A percentile compares a stretch with the other conserved stretches of the same genome.
These are phyloP conservation scores for Gyrodon lividus DNA, from an alignment of 768 basidiomycete genomes.

Conservation along the genomic window DNA sequence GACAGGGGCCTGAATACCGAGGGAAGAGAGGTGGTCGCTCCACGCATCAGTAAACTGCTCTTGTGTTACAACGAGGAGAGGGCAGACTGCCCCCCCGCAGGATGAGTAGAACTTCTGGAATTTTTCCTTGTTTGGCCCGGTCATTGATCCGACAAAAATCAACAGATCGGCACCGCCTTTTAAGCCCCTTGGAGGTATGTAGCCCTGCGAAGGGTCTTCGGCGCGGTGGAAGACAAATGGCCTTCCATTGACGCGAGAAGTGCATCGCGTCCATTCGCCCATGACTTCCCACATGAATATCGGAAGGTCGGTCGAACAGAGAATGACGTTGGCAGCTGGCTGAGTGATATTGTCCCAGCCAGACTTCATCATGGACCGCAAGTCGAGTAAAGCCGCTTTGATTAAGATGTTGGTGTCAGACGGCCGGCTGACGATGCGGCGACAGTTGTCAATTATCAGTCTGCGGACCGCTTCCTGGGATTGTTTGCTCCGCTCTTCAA, in stretches of 20 bases:
- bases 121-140: slow-evolving; percentile 6
- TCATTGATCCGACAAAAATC: slow-evolving; percentile 18
- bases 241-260: slow-evolving; percentile 22
- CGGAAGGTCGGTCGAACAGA: slow-evolving; percentile 14
- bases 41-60: slow-evolving; percentile 6
- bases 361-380: slow-evolving; percentile 26
- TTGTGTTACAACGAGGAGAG: slow-evolving; percentile 23
- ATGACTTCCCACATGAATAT: slow-evolving; percentile 15
- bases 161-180: slow-evolving; percentile 27
- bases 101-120: slow-evolving; percentile 14
- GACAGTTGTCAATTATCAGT: slow-evolving; percentile 23
- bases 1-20: slow-evolving; percentile 18
- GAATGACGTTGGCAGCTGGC: slow-evolving; percentile 16
- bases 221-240: slow-evolving; percentile 23
- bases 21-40: slow-evolving; percentile 4
- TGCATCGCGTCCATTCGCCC: slow-evolving; percentile 17
- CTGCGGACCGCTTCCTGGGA: slow-evolving; percentile 23
- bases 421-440: slow-evolving; percentile 12
- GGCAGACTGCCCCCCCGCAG: slow-evolving; percentile 25
- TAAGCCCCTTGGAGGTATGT: slow-evolving; percentile 15
- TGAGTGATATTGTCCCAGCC: slow-evolving; percentile 23
- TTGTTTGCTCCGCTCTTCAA: slow-evolving; percentile 15
- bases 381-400: slow-evolving; percentile 26
- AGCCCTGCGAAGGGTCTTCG: slow-evolving; percentile 13
- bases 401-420: slow-evolving; percentile 21